Percentiles rank a stretch among this genome's conserved stretches.
These are phyloP conservation scores for Cochlearia excelsa DNA, from an alignment of 345 rosid genomes.

Conservation along the genomic window DNA sequence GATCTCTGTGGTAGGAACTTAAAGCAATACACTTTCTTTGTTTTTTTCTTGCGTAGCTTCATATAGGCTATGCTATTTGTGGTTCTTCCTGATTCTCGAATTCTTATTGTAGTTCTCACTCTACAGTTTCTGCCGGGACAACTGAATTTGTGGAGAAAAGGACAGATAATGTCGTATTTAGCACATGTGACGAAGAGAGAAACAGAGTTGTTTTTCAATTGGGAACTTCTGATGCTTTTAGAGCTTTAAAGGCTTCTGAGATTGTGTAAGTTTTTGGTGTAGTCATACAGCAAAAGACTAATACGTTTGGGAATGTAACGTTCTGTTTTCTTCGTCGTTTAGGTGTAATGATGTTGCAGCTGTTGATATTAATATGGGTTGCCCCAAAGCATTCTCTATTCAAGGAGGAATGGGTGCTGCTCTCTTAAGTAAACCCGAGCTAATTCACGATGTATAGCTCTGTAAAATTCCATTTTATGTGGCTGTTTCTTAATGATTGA, in stretches of 20 bases:
- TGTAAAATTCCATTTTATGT: constrained; percentile 1
- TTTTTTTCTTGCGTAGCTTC: not conserved
- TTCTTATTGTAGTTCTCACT: constrained; percentile 33
- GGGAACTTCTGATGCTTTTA: constrained; percentile 94
- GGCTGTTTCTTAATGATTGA: constrained; percentile 7
- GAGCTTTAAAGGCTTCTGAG: constrained; percentile 80
- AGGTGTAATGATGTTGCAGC: constrained; percentile 89
- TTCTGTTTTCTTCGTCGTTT: not conserved
- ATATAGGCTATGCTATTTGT: constrained; percentile 4
- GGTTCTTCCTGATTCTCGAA: constrained; percentile 27
- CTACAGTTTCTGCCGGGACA: constrained; percentile 52
- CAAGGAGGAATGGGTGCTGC: constrained; percentile 99
- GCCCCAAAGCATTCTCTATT: constrained; percentile 85
- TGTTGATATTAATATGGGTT: constrained; percentile 93
- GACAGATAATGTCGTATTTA: constrained; percentile 68
- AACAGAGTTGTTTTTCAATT: constrained; percentile 72
- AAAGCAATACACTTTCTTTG: too few species aligned
- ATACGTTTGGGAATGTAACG: not conserved
- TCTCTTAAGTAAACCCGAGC: constrained; percentile 70
- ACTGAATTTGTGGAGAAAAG: constrained; percentile 91
- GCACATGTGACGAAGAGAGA: constrained; percentile 69
- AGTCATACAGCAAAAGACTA: not conserved
- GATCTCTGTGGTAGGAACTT: too few species aligned
- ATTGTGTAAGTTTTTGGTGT: constrained; percentile 55
- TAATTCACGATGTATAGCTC: constrained; percentile 72